Conservation (phyloP, 306 rosid genomes). For the Citrullus amarus region DNA sequence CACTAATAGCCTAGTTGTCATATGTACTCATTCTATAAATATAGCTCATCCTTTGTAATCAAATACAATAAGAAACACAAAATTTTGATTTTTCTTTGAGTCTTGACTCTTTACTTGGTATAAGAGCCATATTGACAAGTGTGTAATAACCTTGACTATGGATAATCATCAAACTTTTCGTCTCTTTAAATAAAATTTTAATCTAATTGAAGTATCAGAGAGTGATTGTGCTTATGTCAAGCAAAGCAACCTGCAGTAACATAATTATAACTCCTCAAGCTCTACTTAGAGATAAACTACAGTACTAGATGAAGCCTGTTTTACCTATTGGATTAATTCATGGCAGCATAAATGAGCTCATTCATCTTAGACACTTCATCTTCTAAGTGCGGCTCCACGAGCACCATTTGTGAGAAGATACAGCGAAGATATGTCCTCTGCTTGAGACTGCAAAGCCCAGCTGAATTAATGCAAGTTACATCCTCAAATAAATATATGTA, state of each 20-base stretch:
- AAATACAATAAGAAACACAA: too few species aligned
- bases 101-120: too few species aligned
- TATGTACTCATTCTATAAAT: too few species aligned
- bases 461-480: background rate
- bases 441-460: background rate
- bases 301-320: background rate
- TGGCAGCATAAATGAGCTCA: background rate
- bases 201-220: background rate
- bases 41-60: too few species aligned
- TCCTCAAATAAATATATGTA: background rate
- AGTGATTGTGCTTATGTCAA: background rate
- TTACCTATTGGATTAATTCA: background rate
- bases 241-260: background rate
- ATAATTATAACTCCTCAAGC: background rate
- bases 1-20: too few species aligned
- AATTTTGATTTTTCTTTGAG: too few species aligned
- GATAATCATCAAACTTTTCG: background rate
- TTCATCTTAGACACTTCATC: background rate
- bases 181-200: background rate
- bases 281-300: background rate
- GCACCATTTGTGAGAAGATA: background rate
- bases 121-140: too few species aligned
- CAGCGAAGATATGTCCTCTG: background rate
- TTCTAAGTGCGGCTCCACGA: background rate
- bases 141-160: background rate